Conservation (phyloP, 2,329 filamentous ascomycete genomes). For the Hymenoscyphus fraxineus region DNA sequence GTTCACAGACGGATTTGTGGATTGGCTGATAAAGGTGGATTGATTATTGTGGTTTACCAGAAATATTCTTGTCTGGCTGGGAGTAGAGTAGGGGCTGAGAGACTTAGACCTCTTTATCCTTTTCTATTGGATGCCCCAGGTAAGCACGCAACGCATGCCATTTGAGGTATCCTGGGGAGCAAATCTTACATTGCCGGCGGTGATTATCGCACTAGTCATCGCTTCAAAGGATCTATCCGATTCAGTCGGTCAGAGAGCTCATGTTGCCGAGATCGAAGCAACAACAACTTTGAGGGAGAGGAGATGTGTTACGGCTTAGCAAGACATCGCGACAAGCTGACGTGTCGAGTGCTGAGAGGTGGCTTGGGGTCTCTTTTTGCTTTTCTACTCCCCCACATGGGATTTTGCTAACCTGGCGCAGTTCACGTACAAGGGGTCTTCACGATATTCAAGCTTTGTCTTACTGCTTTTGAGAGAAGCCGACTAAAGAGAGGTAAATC, state of each 20-base stretch:
- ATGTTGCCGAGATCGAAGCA: not conserved
- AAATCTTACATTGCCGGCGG: not conserved
- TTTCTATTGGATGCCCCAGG: not conserved
- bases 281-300: not conserved
- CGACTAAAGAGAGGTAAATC: not conserved
- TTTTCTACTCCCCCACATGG: not conserved
- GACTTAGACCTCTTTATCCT: not conserved
- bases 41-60: not conserved
- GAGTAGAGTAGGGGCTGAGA: not conserved
- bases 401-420: not conserved
- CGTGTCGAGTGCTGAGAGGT: conserved; percentile 6
- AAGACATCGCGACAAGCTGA: conserved; percentile 1
- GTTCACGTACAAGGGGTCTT: not conserved
- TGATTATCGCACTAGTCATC: not conserved
- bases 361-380: not conserved
- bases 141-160: not conserved
- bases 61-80: not conserved
- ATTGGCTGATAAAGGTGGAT: not conserved
- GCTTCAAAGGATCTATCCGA: not conserved
- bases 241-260: not conserved
- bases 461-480: not conserved
- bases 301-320: not conserved
- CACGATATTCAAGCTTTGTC: not conserved
- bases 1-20: not conserved
- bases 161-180: not conserved